These are phyloP conservation scores for Heliosperma pusillum DNA, from an alignment of 148 eudicot genomes.

Conservation along the genomic window DNA sequence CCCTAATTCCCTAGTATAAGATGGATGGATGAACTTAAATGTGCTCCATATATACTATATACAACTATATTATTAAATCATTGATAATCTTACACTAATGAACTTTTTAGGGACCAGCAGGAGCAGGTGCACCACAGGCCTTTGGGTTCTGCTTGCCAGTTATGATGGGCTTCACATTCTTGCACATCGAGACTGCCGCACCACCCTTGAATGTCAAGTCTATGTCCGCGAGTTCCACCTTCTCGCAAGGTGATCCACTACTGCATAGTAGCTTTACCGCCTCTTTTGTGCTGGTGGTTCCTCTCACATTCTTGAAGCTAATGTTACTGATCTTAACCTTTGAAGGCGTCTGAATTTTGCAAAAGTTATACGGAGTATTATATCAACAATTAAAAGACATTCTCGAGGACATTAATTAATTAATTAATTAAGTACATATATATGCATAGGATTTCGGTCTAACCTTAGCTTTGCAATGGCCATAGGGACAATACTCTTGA, in stretches of 20 bases:
- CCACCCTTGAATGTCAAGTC: constrained; percentile 44
- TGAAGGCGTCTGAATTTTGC: constrained; percentile 32
- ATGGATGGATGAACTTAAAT: not conserved
- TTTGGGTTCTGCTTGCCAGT: constrained; percentile 28
- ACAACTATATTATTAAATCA: not conserved
- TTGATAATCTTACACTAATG: not conserved
- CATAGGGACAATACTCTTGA: constrained; percentile 57
- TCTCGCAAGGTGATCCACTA: constrained; percentile 33
- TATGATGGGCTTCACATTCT: constrained; percentile 36
- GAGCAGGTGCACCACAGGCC: constrained; percentile 24
- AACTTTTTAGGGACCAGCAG: not conserved
- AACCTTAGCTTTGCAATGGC: constrained; percentile 38
- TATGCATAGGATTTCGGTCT: too few relatives aligned
- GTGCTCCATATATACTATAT: not conserved
- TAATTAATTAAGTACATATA: too few relatives aligned
- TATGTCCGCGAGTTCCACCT: constrained; percentile 41
- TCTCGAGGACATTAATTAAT: not conserved
- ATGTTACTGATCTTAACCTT: constrained; percentile 48
- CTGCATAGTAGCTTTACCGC: constrained; percentile 46
- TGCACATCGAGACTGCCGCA: constrained; percentile 23
- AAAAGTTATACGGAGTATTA: not conserved
- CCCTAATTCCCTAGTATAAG: not conserved
- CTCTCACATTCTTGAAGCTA: constrained; percentile 39
- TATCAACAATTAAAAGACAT: not conserved
- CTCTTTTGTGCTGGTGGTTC: constrained; percentile 31